Percentiles rank a stretch among this genome's conserved stretches.
These are phyloP conservation scores for Scutellaria minor DNA, from an alignment of 257 asterid genomes.

Conservation along the genomic window DNA sequence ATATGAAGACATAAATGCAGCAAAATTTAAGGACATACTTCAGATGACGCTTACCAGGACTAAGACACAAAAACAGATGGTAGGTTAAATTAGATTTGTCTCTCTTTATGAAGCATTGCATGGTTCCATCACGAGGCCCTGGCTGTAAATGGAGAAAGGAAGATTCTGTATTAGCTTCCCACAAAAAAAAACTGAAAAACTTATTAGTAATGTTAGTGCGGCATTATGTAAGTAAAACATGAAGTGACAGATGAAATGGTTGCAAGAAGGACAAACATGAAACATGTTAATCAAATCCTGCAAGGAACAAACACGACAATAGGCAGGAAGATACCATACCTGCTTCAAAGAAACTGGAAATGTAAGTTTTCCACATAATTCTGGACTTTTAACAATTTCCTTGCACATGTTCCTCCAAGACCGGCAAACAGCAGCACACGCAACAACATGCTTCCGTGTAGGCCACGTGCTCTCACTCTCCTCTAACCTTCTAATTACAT, in stretches of 20 bases:
- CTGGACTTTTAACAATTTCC: constrained; percentile 58
- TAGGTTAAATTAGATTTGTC: constrained; percentile 63
- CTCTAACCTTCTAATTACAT: constrained; percentile 59
- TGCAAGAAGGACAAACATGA: background rate
- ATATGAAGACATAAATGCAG: background rate
- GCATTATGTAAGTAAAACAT: background rate
- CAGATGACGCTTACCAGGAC: constrained; percentile 52
- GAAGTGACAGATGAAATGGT: background rate
- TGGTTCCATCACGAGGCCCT: constrained; percentile 65
- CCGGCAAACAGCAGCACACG: constrained; percentile 61
- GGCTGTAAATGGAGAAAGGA: constrained; percentile 44
- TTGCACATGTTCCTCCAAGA: constrained; percentile 65
- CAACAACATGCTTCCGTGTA: constrained; percentile 58
- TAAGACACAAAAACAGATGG: constrained; percentile 65
- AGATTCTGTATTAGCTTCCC: constrained; percentile 16
- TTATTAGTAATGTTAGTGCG: constrained; percentile 4
- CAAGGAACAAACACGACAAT: background rate
- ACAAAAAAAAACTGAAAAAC: constrained; percentile 16
- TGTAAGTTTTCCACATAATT: constrained; percentile 57
- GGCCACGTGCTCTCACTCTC: constrained; percentile 72
- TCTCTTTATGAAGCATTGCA: constrained; percentile 75
- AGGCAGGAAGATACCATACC: constrained; percentile 47
- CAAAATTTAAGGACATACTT: background rate
- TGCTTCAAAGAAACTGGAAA: constrained; percentile 65
- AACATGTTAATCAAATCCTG: background rate